Evolutionary conservation across 2,329 filamentous ascomycete genomes (phyloP), one percentile per base, ranked within the genome.

Genomic region (Penicillium sp.): DNA sequence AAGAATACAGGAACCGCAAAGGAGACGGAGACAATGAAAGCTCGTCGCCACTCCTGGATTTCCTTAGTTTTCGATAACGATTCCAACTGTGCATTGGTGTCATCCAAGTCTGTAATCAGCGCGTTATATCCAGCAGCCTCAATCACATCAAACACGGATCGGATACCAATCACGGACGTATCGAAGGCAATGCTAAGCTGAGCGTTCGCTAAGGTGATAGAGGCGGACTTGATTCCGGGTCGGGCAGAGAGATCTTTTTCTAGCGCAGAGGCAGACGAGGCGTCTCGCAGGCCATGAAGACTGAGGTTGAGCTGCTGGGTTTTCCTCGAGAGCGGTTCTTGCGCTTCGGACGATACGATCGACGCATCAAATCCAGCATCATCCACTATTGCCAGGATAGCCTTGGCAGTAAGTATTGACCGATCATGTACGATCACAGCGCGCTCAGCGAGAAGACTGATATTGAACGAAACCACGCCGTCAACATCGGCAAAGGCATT

Each of bases 31-130:
- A 89, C 82, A 60, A 84, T 82, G 75, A 98, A 96, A 0, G 92
- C 91, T 29, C 81, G 84, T 60, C 85, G 86, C 95, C 95, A 99
- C 74, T 96, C 92, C 62, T 89, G 90, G 60, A 99, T 96, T 74
- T 99, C 95, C 65, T 91, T 90, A 0, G 95, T 98, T 77, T 99
- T 99, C 9, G 95, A 90, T 2, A 99, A 82, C 1, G 95, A 98
- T 73, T 98, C 92, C 2, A 99, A 84, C 72, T 99, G 95, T 1
- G 95, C 93, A 69, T 96, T 96, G 73, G 96, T 98, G 76, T 99
- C 95, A 67, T 98, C 91, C 52, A 87, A 89, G 63, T 98, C 93
- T 1, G 93, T 88, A 11, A 98, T 84, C 2, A 99, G 80, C 1
- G 93, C 95, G 71, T 97, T 96, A 73, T 90, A 91, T 2, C 93